phyloP scores from a whole-genome alignment of 1,284 basidiomycete species.

The Cutaneotrichosporon daszewskae region DNA sequence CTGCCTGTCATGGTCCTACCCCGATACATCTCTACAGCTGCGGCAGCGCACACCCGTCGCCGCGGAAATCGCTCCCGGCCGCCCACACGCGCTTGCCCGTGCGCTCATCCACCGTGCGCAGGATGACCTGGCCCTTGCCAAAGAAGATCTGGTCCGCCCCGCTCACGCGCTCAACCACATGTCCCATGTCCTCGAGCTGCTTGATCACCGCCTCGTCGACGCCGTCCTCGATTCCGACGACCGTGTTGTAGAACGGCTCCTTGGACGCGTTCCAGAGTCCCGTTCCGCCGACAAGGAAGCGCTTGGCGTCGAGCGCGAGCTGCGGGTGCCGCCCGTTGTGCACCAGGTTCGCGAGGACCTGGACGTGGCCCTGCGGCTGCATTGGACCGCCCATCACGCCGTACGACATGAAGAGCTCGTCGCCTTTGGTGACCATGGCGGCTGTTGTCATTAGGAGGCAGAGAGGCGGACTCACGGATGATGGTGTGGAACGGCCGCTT shows the following conservation, averaged over 20 bases:
- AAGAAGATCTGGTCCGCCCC: conserved; percentile 23
- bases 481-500: conserved; percentile 95
- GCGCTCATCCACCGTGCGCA: conserved; percentile 16
- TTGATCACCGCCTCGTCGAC: conserved; percentile 59
- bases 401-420: conserved; percentile 79
- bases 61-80: conserved; percentile 24
- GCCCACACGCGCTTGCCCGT: conserved; percentile 25
- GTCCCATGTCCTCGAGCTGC: conserved; percentile 73
- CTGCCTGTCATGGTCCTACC: no score
- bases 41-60: conserved; percentile 25
- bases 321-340: conserved; percentile 52
- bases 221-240: conserved; percentile 80
- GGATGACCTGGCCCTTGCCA: conserved; percentile 27
- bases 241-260: conserved; percentile 58
- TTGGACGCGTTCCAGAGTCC: conserved; percentile 15
- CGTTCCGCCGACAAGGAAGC: conserved; percentile 70
- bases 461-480: conserved; percentile 49
- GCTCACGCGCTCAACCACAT: conserved; percentile 58
- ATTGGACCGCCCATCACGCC: conserved; percentile 73
- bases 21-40: no score
- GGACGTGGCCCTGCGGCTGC: conserved; percentile 22
- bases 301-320: conserved; percentile 70
- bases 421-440: conserved; percentile 70
- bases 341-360: conserved; percentile 64
- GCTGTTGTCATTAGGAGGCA: conserved; percentile 37